Evolutionary conservation across 306 rosid species (phyloP).

Genomic region (Corylus avellana): DNA sequence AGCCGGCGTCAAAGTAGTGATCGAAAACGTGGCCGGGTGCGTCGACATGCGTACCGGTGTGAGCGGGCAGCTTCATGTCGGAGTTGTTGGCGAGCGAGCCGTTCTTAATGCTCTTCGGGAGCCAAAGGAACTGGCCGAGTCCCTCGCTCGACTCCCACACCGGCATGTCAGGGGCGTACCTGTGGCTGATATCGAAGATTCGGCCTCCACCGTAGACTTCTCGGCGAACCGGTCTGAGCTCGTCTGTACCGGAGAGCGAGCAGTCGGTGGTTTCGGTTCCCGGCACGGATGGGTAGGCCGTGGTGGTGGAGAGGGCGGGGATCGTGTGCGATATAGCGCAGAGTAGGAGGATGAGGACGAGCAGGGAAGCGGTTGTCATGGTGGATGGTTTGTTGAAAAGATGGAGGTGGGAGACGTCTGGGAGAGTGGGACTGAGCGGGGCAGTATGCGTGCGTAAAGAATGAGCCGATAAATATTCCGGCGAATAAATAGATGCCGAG

Average conservation of each 20-base stretch:
- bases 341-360: slow-evolving; percentile 21
- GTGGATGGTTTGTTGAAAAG: neutral
- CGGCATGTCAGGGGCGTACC: slow-evolving; percentile 52
- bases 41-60: slow-evolving; percentile 87
- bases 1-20: slow-evolving; percentile 77
- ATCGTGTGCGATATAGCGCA: slow-evolving; percentile 24
- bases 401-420: neutral
- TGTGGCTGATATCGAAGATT: slow-evolving; percentile 70
- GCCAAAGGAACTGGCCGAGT: slow-evolving; percentile 69
- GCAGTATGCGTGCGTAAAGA: no score
- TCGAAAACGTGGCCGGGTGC: slow-evolving; percentile 79
- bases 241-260: slow-evolving; percentile 16
- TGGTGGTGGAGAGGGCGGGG: slow-evolving; percentile 23
- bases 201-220: slow-evolving; percentile 69
- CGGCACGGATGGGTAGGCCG: slow-evolving; percentile 59
- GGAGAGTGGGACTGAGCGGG: no score
- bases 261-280: slow-evolving; percentile 39
- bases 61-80: slow-evolving; percentile 56
- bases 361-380: slow-evolving; percentile 30
- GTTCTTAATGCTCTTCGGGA: slow-evolving; percentile 66
- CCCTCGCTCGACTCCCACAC: slow-evolving; percentile 54
- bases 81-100: slow-evolving; percentile 68
- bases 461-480: no score
- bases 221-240: slow-evolving; percentile 60
- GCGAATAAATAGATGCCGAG: no score